Conservation (phyloP, 495 filamentous ascomycete genomes). For the Annulohypoxylon maeteangense region DNA sequence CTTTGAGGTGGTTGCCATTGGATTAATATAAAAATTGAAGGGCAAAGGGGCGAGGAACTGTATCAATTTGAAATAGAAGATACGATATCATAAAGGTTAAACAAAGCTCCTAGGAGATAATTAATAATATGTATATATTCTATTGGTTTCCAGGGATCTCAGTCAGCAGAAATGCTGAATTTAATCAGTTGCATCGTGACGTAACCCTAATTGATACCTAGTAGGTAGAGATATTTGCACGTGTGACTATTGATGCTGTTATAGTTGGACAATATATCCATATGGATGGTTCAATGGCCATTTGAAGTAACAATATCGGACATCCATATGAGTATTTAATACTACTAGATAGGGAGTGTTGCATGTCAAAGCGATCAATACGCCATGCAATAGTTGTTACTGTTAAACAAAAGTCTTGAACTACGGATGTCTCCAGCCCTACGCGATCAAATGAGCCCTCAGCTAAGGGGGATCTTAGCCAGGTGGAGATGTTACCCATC, state of each 20-base stretch:
- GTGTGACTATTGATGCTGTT: background rate
- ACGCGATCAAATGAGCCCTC: slow-evolving; percentile 31
- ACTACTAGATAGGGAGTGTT: background rate
- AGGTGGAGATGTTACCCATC: slow-evolving; percentile 26
- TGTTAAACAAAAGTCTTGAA: background rate
- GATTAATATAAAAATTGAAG: background rate
- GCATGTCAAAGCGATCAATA: background rate
- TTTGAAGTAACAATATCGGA: background rate
- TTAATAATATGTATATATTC: slow-evolving; percentile 15
- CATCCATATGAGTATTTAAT: background rate
- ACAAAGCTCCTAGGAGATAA: background rate
- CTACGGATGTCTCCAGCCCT: slow-evolving; percentile 17
- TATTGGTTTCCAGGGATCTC: slow-evolving; percentile 22
- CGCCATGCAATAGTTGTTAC: background rate
- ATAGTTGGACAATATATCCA: background rate
- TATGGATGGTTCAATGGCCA: background rate
- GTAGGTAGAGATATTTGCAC: background rate
- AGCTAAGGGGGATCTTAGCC: slow-evolving; percentile 28
- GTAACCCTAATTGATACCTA: background rate
- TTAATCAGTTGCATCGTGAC: slow-evolving; percentile 6
- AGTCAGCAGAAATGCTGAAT: slow-evolving; percentile 24
- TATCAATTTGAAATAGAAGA: background rate
- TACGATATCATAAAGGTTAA: background rate
- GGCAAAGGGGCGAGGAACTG: background rate
- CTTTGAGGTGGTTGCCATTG: background rate